A percentile compares a stretch with the other conserved stretches of the same genome.
These are phyloP conservation scores for Penicillium roqueforti DNA, from an alignment of 495 filamentous ascomycete species.

Conservation along the genomic window DNA sequence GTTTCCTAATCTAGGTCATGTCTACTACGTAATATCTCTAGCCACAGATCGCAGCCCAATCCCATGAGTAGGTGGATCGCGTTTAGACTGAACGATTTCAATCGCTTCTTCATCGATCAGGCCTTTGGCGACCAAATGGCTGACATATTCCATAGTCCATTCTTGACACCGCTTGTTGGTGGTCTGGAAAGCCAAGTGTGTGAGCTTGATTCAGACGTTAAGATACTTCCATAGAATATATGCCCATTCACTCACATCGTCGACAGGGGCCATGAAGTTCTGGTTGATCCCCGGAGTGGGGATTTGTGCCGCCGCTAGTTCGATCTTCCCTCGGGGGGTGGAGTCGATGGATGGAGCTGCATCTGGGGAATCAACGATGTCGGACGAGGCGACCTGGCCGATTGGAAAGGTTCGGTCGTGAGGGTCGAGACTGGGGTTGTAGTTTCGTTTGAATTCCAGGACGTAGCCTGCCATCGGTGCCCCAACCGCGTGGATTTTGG, in stretches of 20 bases:
- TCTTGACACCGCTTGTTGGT: conserved; percentile 36
- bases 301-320: conserved; percentile 25
- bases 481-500: conserved; percentile 30
- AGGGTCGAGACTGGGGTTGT: conserved; percentile 12
- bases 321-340: conserved; percentile 23
- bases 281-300: conserved; percentile 29
- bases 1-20: not conserved
- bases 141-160: conserved; percentile 37
- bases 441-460: conserved; percentile 31
- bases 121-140: conserved; percentile 23
- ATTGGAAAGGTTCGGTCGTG: conserved; percentile 16
- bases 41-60: conserved; percentile 19
- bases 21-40: not conserved
- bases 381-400: conserved; percentile 17
- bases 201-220: not conserved
- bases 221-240: not conserved
- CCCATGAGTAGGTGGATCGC: conserved; percentile 30
- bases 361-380: conserved; percentile 23
- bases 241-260: conserved; percentile 22
- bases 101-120: conserved; percentile 25
- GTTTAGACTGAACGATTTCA: conserved; percentile 28
- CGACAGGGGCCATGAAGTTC: conserved; percentile 35
- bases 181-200: conserved; percentile 10
- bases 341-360: conserved; percentile 16
- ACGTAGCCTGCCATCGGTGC: conserved; percentile 31